A percentile compares a stretch with the other conserved stretches of the same genome.
Conservation (phyloP, 148 eudicot species). For the Cornus florida region DNA sequence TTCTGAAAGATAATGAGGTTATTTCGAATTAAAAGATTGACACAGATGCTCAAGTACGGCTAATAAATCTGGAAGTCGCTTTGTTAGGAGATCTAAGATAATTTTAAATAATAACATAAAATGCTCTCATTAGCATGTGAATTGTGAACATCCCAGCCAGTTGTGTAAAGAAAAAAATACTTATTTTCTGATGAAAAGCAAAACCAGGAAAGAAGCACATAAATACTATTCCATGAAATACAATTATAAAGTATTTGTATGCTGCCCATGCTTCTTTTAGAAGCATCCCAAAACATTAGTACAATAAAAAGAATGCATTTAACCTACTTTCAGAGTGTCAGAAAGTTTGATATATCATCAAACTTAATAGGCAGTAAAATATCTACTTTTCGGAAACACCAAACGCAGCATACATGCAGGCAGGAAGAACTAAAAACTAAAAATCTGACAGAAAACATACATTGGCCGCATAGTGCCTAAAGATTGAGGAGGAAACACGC, state of each 20-base stretch:
- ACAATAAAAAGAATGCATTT: background rate
- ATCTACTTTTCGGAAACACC: background rate
- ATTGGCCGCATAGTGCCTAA: constrained; percentile 63
- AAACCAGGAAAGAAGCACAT: background rate
- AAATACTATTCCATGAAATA: background rate
- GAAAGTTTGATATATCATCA: background rate
- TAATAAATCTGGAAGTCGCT: background rate
- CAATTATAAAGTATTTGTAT: background rate
- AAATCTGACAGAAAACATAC: constrained; percentile 33
- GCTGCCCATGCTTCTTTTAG: background rate
- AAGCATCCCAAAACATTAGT: background rate
- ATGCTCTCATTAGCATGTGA: background rate
- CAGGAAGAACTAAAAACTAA: background rate
- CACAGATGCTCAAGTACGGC: background rate
- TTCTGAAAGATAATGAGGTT: background rate
- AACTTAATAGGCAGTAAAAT: background rate
- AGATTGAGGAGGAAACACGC: constrained; percentile 58
- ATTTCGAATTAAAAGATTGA: background rate
- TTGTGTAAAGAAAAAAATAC: background rate
- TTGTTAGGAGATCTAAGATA: background rate
- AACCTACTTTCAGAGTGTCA: background rate
- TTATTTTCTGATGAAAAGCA: background rate
- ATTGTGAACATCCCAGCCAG: background rate
- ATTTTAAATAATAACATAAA: background rate
- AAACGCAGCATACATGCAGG: background rate